A percentile compares a stretch with the other conserved stretches of the same genome.
phyloP scores from a whole-genome alignment of 805 yeast species.

The Vanderwaltozyma tropicalis region DNA sequence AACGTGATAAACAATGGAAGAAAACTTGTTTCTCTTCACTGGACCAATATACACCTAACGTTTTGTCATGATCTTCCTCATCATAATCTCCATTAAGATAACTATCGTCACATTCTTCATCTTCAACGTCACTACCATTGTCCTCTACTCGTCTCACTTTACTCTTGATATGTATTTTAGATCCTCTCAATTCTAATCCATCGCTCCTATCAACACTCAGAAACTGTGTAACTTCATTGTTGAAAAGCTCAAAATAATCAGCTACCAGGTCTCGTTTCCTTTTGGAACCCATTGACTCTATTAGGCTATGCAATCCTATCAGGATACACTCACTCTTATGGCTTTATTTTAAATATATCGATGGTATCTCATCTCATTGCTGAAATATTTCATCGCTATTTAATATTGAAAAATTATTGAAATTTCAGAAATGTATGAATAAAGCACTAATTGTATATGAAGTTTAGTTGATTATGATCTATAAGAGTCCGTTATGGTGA shows the following conservation, averaged over 20 bases:
- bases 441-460: too few relatives aligned
- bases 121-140: neutral
- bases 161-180: conserved; percentile 12
- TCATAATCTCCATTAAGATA: conserved; percentile 6
- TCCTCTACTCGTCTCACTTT: conserved; percentile 4
- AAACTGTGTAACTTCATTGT: conserved; percentile 14
- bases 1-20: conserved; percentile 21
- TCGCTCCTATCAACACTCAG: conserved; percentile 4
- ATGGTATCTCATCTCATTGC: too few relatives aligned
- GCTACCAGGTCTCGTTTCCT: conserved; percentile 6
- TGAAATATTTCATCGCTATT: too few relatives aligned
- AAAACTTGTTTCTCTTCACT: conserved; percentile 22
- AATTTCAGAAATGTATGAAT: too few relatives aligned
- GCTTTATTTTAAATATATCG: too few relatives aligned
- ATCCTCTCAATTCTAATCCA: conserved; percentile 11
- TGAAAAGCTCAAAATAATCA: conserved; percentile 13
- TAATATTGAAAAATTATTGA: too few relatives aligned
- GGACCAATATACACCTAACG: conserved; percentile 22
- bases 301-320: too few relatives aligned
- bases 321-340: too few relatives aligned
- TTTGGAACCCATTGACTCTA: neutral
- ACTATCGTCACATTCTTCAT: conserved; percentile 1
- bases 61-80: conserved; percentile 4
- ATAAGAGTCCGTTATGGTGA: too few relatives aligned
- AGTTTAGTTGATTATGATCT: too few relatives aligned